These are phyloP conservation scores for Leucocoprinus leucothites DNA, from an alignment of 768 basidiomycete genomes.

Conservation along the genomic window DNA sequence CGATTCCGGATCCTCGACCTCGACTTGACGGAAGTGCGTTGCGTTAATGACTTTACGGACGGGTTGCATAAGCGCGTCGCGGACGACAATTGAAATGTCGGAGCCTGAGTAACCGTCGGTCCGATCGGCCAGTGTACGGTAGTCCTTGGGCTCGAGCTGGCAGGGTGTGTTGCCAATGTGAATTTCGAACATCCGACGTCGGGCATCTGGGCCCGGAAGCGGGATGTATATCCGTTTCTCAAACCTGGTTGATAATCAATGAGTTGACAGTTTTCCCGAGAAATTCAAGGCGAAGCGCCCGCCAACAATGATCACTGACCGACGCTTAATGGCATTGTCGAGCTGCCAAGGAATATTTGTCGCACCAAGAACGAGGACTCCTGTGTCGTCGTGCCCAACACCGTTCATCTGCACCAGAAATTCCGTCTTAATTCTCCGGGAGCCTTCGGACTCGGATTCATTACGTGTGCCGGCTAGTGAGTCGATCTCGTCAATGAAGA, in stretches of 20 bases:
- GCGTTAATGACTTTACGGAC: constrained; percentile 94
- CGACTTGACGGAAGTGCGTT: constrained; percentile 80
- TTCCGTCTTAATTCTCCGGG: constrained; percentile 96
- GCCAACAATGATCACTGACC: constrained; percentile 39
- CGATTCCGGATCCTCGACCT: constrained; percentile 28
- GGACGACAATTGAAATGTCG: constrained; percentile 91
- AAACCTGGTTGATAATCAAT: constrained; percentile 48
- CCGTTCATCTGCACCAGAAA: constrained; percentile 99
- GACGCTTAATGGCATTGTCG: constrained; percentile 95
- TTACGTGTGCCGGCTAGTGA: constrained; percentile 92
- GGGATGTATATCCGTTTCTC: constrained; percentile 99
- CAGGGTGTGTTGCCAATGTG: constrained; percentile 94
- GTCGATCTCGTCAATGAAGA: constrained; percentile 99
- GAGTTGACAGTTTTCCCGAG: not conserved
- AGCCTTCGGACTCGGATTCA: constrained; percentile 96
- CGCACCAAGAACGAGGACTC: constrained; percentile 93
- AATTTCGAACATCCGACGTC: constrained; percentile 94
- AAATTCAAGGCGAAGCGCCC: not conserved
- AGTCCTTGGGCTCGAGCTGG: constrained; percentile 75
- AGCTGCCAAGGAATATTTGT: constrained; percentile 99
- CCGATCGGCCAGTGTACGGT: constrained; percentile 71
- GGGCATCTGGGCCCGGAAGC: constrained; percentile 88
- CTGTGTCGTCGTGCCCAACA: constrained; percentile 95
- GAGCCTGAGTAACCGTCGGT: constrained; percentile 96
- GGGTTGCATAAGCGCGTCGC: constrained; percentile 98